These are phyloP conservation scores for Ustulina deusta DNA, from an alignment of 2,329 filamentous ascomycete species.

Conservation along the genomic window DNA sequence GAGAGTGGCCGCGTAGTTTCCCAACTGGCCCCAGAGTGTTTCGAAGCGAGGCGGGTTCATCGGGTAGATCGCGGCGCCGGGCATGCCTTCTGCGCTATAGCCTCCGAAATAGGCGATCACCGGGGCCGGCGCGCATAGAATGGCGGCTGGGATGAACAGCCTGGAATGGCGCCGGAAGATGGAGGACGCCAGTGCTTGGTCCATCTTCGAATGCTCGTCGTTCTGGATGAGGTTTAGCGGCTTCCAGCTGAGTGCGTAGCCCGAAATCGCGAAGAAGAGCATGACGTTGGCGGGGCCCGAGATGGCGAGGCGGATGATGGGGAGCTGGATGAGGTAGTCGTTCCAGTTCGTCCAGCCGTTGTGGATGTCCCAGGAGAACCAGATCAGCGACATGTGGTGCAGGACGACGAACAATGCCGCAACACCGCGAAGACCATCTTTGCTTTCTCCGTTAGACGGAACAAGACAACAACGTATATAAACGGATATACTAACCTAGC, in stretches of 20 bases:
- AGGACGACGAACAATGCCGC: conserved; percentile 67
- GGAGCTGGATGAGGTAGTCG: conserved; percentile 51
- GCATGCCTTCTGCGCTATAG: conserved; percentile 38
- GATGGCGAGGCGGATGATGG: conserved; percentile 54
- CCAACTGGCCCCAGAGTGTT: conserved; percentile 41
- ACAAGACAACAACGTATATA: neutral
- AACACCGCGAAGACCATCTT: conserved; percentile 66
- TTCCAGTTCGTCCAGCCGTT: conserved; percentile 43
- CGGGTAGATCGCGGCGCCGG: conserved; percentile 38
- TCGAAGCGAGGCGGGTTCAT: conserved; percentile 38
- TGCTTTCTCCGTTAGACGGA: conserved; percentile 9
- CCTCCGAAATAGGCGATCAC: conserved; percentile 41
- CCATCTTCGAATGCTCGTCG: conserved; percentile 40
- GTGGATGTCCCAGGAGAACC: conserved; percentile 49
- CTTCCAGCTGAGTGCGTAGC: conserved; percentile 55
- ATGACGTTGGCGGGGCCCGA: conserved; percentile 55
- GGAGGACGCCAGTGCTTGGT: conserved; percentile 45
- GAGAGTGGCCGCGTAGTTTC: conserved; percentile 35
- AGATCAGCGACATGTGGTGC: conserved; percentile 56
- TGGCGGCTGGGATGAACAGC: conserved; percentile 46
- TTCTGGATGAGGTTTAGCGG: conserved; percentile 49
- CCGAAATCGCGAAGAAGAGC: conserved; percentile 58
- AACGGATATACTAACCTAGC: conserved; percentile 42
- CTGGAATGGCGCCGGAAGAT: conserved; percentile 48
- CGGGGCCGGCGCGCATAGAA: conserved; percentile 39